Evolutionary conservation across 176 grass and related monocot genomes (phyloP).

Genomic region (Poa pratensis): DNA sequence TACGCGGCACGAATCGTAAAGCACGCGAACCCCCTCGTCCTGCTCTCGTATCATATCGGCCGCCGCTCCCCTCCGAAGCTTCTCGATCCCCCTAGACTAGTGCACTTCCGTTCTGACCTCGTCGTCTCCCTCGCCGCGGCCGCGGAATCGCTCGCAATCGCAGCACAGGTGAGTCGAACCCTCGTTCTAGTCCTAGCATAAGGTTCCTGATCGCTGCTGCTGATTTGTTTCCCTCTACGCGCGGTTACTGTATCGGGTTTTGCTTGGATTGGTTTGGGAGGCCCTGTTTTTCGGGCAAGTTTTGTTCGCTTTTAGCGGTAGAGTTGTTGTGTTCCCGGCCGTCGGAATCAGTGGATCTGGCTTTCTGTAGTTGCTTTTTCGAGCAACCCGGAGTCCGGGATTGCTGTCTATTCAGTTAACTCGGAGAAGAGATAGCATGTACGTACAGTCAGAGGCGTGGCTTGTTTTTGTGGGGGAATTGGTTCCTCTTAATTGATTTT

Average conservation of each 20-base stretch:
- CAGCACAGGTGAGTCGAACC: slow-evolving; percentile 33
- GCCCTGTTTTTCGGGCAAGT: background rate
- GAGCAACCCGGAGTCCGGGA: too few species aligned
- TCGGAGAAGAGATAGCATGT: too few species aligned
- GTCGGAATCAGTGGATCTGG: background rate
- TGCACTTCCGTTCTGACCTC: background rate
- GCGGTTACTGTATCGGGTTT: background rate
- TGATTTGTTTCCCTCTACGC: background rate
- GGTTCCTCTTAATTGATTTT: background rate
- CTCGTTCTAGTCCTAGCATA: background rate
- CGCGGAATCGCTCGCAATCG: slow-evolving; percentile 6
- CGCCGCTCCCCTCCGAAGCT: slow-evolving; percentile 38
- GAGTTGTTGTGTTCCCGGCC: background rate
- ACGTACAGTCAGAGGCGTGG: background rate
- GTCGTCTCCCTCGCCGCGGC: slow-evolving; percentile 12
- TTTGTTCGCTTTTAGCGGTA: background rate
- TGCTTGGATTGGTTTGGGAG: background rate
- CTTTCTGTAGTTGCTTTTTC: background rate
- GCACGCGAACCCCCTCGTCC: too few species aligned
- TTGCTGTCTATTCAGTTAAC: too few species aligned
- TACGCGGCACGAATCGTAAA: too few species aligned
- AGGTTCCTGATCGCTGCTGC: background rate
- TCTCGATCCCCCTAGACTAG: slow-evolving; percentile 7
- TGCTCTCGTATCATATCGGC: too few species aligned
- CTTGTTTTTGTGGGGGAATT: background rate